Percentiles rank a stretch among this genome's conserved stretches.
Evolutionary conservation across 495 filamentous ascomycete genomes (phyloP).

Genomic region (Achaetomiella virescens): DNA sequence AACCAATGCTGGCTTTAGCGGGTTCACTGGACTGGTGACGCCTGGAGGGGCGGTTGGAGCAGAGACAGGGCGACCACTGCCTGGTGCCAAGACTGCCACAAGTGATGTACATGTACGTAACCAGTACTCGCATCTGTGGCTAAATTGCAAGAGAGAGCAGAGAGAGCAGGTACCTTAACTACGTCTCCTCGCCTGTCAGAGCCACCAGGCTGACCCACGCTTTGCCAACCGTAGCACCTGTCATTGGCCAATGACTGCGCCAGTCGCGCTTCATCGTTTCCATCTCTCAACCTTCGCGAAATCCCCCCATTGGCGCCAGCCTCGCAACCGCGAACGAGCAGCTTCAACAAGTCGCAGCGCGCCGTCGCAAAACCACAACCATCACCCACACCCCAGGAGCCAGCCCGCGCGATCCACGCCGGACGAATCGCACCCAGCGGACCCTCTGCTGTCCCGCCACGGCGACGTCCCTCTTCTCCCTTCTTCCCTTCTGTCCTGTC

Average conservation of each 20-base stretch:
- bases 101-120: background rate
- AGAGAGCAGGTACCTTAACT: too few species aligned
- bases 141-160: too few species aligned
- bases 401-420: background rate
- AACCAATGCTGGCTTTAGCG: too few species aligned
- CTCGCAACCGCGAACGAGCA: conserved; percentile 1
- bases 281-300: conserved; percentile 14
- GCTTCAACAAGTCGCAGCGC: background rate
- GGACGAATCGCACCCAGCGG: background rate
- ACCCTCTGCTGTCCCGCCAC: background rate
- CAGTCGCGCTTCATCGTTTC: conserved; percentile 14
- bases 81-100: background rate
- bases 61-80: background rate
- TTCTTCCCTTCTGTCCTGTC: background rate
- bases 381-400: background rate
- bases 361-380: background rate
- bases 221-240: background rate
- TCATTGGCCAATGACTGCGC: conserved; percentile 6
- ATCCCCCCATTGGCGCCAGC: background rate
- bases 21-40: background rate
- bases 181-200: too few species aligned
- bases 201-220: background rate
- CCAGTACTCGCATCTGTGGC: background rate
- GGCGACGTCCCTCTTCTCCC: background rate
- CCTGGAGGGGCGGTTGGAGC: background rate